Percentiles rank a stretch among this genome's conserved stretches.
phyloP scores from a whole-genome alignment of 2,329 filamentous ascomycete species.

The Teratosphaeriaceae sp. region DNA sequence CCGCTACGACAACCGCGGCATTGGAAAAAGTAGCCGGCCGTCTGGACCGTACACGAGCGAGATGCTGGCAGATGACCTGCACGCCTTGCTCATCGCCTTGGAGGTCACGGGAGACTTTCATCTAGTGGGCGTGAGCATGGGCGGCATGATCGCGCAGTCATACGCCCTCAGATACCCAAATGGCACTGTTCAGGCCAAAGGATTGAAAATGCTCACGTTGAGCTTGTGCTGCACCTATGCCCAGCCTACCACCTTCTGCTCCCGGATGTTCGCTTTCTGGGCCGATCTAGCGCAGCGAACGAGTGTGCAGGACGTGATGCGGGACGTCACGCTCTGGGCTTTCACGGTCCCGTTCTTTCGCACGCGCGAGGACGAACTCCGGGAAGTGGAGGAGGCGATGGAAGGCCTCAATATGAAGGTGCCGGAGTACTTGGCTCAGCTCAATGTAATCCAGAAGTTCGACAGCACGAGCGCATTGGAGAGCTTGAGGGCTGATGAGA shows the following conservation, averaged over 20 bases:
- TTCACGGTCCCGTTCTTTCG: conserved; percentile 20
- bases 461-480: conserved; percentile 12
- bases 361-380: conserved; percentile 9
- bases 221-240: conserved; percentile 20
- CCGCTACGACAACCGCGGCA: conserved; percentile 21
- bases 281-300: conserved; percentile 17
- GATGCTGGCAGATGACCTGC: conserved; percentile 16
- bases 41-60: conserved; percentile 16
- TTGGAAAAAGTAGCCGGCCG: conserved; percentile 14
- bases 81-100: conserved; percentile 11
- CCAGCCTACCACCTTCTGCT: conserved; percentile 15
- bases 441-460: conserved; percentile 21
- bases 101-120: conserved; percentile 11
- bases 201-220: conserved; percentile 10
- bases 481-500: conserved; percentile 9
- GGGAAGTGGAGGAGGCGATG: conserved; percentile 17
- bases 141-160: conserved; percentile 20
- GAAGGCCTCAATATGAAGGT: conserved; percentile 14
- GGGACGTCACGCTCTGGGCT: conserved; percentile 21
- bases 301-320: conserved; percentile 19
- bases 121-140: conserved; percentile 21
- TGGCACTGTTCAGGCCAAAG: not conserved
- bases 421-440: conserved; percentile 17
- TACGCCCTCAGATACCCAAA: conserved; percentile 19
- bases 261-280: conserved; percentile 18